Base-by-base conservation (phyloP, 768 basidiomycete species). In the Rubroboletus pulcherrimus region DNA sequence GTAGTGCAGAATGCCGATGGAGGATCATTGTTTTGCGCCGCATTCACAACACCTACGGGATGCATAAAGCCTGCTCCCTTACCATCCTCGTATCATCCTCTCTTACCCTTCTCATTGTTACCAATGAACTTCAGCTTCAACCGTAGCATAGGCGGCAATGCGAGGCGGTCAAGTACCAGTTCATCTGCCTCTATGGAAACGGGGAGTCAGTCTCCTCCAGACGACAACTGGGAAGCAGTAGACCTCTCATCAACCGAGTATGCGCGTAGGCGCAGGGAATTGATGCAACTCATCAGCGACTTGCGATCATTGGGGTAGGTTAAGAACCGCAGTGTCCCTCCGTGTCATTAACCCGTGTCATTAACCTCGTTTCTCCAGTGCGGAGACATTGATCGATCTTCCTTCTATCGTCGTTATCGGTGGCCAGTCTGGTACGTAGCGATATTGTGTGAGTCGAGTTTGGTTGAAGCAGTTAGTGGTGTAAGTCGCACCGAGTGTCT, bases 371-470 rank as follows among this genome's bases (percentile, higher is more conserved):
- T 46, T 53, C 30, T 30, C 10, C 54, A 81, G 79, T 4, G 77
- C 74, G 7, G 62, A 70, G 2, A 63, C 63, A 8, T 33, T 74
- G 34, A 69, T 83, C 0, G 74, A 78, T 53, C 60, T 82, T 14
- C 82, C 82, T n/a, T 71, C 75, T 7, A 75, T 84, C 11, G 79
- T 75, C 0, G 82, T 84, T 6, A 83, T 83, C 30, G 83, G 82
- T 1, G 72, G 76, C 9, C 82, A 84, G 56, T 84, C 82, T 0
- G 79, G 81, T 81, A 51, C 33, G 76, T n/a, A n/a, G n/a, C n/a
- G n/a, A n/a, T n/a, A n/a, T n/a, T n/a, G n/a, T n/a, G n/a, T n/a
- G n/a, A n/a, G n/a, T n/a, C n/a, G n/a, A n/a, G n/a, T n/a, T n/a
- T 84, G 1, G 81, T 84, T 0, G 83, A 84, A 51, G 81, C 79